Conservation (phyloP, 176 grass and related monocot genomes). For the Phragmites australis region DNA sequence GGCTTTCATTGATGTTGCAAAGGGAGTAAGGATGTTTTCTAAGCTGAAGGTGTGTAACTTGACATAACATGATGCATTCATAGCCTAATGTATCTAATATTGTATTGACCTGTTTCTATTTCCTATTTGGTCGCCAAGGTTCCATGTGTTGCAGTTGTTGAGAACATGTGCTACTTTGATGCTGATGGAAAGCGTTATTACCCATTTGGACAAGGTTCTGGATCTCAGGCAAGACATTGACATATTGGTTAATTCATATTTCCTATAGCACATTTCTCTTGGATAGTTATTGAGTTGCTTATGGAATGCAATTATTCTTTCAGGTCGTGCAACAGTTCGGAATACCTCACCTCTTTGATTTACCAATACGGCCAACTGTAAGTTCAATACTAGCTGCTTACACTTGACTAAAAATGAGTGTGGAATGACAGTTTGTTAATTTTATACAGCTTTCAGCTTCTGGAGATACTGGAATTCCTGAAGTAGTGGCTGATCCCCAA, state of each 20-base stretch:
- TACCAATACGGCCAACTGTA: slow-evolving; percentile 86
- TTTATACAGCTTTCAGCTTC: slow-evolving; percentile 87
- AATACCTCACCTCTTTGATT: slow-evolving; percentile 95
- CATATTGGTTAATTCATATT: not conserved
- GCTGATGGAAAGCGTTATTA: slow-evolving; percentile 86
- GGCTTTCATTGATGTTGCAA: slow-evolving; percentile 98
- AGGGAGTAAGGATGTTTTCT: slow-evolving; percentile 98
- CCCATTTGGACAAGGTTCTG: slow-evolving; percentile 93
- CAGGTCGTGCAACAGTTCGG: slow-evolving; percentile 99
- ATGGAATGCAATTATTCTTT: slow-evolving; percentile 30
- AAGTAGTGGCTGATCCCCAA: slow-evolving; percentile 88
- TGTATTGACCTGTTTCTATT: slow-evolving; percentile 8
- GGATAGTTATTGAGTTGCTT: slow-evolving; percentile 25
- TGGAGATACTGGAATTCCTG: slow-evolving; percentile 87
- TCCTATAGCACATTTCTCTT: slow-evolving; percentile 32
- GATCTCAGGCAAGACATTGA: slow-evolving; percentile 67
- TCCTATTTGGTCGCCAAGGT: slow-evolving; percentile 56
- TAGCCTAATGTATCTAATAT: not conserved
- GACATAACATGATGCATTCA: slow-evolving; percentile 22
- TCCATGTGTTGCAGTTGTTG: slow-evolving; percentile 92
- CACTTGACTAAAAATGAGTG: not conserved
- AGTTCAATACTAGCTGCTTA: slow-evolving; percentile 35
- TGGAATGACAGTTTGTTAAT: slow-evolving; percentile 21
- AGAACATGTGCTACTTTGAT: slow-evolving; percentile 99
- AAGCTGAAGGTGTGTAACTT: slow-evolving; percentile 84